phyloP scores from a whole-genome alignment of 2,329 filamentous ascomycete genomes.

The Shiraia sp. region DNA sequence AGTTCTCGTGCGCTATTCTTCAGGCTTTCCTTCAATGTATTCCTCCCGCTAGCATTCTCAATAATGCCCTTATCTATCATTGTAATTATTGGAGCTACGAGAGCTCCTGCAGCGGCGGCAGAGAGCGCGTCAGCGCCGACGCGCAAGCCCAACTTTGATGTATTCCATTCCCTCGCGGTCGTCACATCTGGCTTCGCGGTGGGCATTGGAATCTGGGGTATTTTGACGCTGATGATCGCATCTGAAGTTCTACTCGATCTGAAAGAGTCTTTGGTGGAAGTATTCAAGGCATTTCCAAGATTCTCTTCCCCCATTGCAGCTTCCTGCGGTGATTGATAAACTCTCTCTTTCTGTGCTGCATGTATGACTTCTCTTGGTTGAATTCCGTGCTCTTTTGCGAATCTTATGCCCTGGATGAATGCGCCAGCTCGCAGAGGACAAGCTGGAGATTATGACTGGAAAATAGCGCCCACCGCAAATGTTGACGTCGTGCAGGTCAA shows the following conservation, averaged over 20 bases:
- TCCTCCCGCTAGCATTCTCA: constrained; percentile 76
- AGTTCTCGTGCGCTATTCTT: constrained; percentile 61
- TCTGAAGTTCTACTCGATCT: no score
- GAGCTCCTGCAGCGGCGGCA: constrained; percentile 70
- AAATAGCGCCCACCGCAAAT: constrained; percentile 8
- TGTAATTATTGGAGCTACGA: constrained; percentile 83
- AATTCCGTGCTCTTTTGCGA: no score
- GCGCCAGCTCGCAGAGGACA: no score
- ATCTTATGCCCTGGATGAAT: no score
- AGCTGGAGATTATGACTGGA: constrained; percentile 2
- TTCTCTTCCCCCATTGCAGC: constrained; percentile 36
- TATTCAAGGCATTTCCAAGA: constrained; percentile 9
- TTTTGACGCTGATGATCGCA: no score
- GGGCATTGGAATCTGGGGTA: no score
- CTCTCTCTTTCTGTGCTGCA: constrained; percentile 33
- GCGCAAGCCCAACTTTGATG: constrained; percentile 68
- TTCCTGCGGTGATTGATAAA: constrained; percentile 33
- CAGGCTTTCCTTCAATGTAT: constrained; percentile 63
- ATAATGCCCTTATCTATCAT: constrained; percentile 83
- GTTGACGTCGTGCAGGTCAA: constrained; percentile 2
- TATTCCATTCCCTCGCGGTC: constrained; percentile 68
- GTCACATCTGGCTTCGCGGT: constrained; percentile 1
- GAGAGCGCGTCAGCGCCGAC: constrained; percentile 70
- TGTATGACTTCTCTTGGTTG: no score
- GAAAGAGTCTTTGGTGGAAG: constrained; percentile 2